A percentile compares a stretch with the other conserved stretches of the same genome.
These are phyloP conservation scores for Trametes cubensis DNA, from an alignment of 768 basidiomycete genomes.

Conservation along the genomic window DNA sequence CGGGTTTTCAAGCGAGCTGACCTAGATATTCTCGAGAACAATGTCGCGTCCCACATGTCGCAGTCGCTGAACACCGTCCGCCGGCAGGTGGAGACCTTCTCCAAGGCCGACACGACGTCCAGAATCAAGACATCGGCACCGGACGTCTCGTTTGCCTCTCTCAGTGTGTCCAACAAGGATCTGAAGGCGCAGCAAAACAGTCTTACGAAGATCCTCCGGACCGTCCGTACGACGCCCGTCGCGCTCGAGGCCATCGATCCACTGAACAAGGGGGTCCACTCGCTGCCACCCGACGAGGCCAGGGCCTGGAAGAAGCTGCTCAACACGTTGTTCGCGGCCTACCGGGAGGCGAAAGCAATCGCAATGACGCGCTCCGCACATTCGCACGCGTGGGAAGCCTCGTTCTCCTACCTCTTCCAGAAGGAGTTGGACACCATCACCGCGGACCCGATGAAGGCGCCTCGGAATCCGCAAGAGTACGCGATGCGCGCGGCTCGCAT, in stretches of 20 bases:
- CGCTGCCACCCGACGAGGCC: slow-evolving; percentile 36
- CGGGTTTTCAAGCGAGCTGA: slow-evolving; percentile 62
- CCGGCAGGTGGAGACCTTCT: slow-evolving; percentile 34
- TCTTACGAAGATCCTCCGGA: slow-evolving; percentile 24
- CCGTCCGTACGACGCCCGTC: slow-evolving; percentile 29
- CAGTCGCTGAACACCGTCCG: slow-evolving; percentile 41
- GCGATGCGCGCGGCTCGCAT: slow-evolving; percentile 55
- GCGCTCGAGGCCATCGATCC: slow-evolving; percentile 36
- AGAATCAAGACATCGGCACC: slow-evolving; percentile 12
- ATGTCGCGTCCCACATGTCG: slow-evolving; percentile 57
- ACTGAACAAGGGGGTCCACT: slow-evolving; percentile 29
- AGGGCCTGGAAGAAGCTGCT: slow-evolving; percentile 45
- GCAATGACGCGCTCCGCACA: slow-evolving; percentile 57
- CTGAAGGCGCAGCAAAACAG: slow-evolving; percentile 16
- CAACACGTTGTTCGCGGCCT: slow-evolving; percentile 40
- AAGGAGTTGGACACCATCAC: slow-evolving; percentile 44
- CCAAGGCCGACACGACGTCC: slow-evolving; percentile 22
- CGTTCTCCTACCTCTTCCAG: slow-evolving; percentile 54
- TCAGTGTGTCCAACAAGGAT: slow-evolving; percentile 3
- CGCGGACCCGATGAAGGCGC: slow-evolving; percentile 38
- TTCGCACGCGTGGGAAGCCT: slow-evolving; percentile 60
- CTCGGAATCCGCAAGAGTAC: slow-evolving; percentile 46
- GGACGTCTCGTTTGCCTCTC: neutral
- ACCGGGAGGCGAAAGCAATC: slow-evolving; percentile 44
- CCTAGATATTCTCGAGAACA: slow-evolving; percentile 67